Conservation (phyloP, 2,329 filamentous ascomycete genomes). For the Raffaelea ambrosiae region DNA sequence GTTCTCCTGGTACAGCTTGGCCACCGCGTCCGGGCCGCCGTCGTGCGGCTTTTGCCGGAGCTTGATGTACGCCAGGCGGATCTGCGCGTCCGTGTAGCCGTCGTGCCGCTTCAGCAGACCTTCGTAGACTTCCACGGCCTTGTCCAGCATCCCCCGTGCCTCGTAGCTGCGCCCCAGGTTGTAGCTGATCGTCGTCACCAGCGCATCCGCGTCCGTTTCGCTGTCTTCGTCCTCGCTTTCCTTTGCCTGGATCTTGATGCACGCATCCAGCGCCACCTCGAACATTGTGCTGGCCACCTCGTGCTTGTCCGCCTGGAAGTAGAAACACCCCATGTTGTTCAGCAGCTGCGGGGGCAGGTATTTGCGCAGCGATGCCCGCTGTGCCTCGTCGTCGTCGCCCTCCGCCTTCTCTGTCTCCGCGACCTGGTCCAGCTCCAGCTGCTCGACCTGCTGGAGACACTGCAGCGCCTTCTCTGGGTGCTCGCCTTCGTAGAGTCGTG, state of each 20-base stretch:
- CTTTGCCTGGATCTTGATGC: conserved; percentile 69
- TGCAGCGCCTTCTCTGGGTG: conserved; percentile 85
- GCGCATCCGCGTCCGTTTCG: conserved; percentile 74
- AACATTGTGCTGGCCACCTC: conserved; percentile 78
- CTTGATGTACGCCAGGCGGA: conserved; percentile 83
- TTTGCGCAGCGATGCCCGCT: conserved; percentile 59
- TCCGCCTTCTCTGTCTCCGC: conserved; percentile 59
- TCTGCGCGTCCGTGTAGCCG: conserved; percentile 87
- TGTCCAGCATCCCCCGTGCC: conserved; percentile 67
- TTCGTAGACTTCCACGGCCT: conserved; percentile 84
- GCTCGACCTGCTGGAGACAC: conserved; percentile 85
- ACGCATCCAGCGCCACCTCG: conserved; percentile 82
- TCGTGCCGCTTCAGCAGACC: conserved; percentile 74
- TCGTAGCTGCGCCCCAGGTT: conserved; percentile 94
- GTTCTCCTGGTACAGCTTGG: conserved; percentile 77
- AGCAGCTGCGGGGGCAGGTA: conserved; percentile 80
- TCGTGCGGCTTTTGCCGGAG: conserved; percentile 72
- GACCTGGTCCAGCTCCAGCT: conserved; percentile 76
- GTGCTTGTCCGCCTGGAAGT: conserved; percentile 79
- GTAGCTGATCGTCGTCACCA: conserved; percentile 94
- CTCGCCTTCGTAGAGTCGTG: conserved; percentile 79
- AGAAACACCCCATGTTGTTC: conserved; percentile 96
- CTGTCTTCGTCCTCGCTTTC: conserved; percentile 48
- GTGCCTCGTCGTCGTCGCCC: conserved; percentile 50
- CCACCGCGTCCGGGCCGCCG: conserved; percentile 77